Evolutionary conservation across 2,329 filamentous ascomycete species (phyloP), one percentile per base, ranked within the genome.

Genomic region (Cladorrhinum sp.): DNA sequence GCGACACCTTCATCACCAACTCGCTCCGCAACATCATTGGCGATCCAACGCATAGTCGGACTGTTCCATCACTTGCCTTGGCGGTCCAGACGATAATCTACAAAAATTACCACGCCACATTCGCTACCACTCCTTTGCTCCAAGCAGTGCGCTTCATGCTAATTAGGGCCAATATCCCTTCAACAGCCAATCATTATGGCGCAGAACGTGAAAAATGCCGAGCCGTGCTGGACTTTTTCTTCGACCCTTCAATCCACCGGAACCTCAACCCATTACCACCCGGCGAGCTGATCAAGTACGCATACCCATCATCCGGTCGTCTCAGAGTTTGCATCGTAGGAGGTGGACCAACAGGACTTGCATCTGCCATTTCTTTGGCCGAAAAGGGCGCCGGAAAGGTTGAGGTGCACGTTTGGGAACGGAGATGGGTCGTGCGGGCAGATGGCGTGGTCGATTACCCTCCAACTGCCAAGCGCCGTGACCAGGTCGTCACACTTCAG

Each of bases 401-500:
- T 8, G 69, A 75, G 57, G 70, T 75, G 1, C 73, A 75, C 59
- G 67, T 75, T 20, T 75, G 71, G 61, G 73, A 75, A 59, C 65
- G 72, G 18, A 69, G 73, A 4, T 75, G 73, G 72, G 62, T 71
- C 2, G 50, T 64, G 23, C 60, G 57, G 55, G 55, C 67, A 1
- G 58, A 61, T 22, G 65, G 72, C 2, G 49, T 38, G 24, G 64
- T 72, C 32, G 71, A 68, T 41, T 74, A 73, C 55, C 73, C 73
- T 0, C 59, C 69, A 0, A 67, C 58, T 2, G 70, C 72, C 3
- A 67, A 66, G 20, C 65, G 73, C 2, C 69, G 73, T 13, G 73
- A 74, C 60, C 73, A 75, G 49, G 73, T 75, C 16, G 71, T 75
- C 13, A 75, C 73, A 0, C 64, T 75, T 7, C 73, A 75, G 59